Percentiles rank a stretch among this genome's conserved stretches.
phyloP scores from a whole-genome alignment of 306 rosid genomes.

The Urtica urens region DNA sequence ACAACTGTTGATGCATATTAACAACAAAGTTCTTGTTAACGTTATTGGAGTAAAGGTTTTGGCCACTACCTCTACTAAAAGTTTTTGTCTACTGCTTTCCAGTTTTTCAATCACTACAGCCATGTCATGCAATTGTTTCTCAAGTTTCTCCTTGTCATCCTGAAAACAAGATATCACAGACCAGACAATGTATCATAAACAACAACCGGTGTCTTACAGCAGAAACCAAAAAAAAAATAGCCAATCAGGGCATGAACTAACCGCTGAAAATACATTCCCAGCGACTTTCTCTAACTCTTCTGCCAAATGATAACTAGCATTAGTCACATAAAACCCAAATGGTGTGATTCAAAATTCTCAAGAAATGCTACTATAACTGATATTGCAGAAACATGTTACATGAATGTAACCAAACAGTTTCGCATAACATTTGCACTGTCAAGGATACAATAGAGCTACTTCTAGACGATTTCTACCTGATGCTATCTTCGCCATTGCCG shows the following conservation, averaged over 20 bases:
- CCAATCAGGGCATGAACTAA: slow-evolving; percentile 26
- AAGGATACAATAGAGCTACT: neutral
- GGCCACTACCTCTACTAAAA: slow-evolving; percentile 60
- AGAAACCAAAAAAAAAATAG: neutral
- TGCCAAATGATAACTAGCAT: slow-evolving; percentile 32
- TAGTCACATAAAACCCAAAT: slow-evolving; percentile 12
- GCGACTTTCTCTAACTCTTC: slow-evolving; percentile 41
- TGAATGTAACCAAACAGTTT: neutral
- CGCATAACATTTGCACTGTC: neutral
- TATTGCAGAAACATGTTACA: neutral
- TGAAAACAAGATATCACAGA: slow-evolving; percentile 18
- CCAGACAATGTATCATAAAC: neutral
- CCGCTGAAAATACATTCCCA: slow-evolving; percentile 45
- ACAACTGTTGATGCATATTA: slow-evolving; percentile 10
- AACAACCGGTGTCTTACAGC: too few species aligned
- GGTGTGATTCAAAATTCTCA: slow-evolving; percentile 1
- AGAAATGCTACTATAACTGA: neutral
- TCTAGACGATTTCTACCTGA: slow-evolving; percentile 44
- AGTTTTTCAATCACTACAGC: slow-evolving; percentile 78
- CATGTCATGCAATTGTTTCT: slow-evolving; percentile 87
- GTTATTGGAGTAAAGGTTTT: neutral
- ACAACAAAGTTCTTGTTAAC: neutral
- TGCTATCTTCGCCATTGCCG: slow-evolving; percentile 32
- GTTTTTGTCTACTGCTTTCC: slow-evolving; percentile 93
- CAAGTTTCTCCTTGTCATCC: slow-evolving; percentile 85